Percentiles rank a stretch among this genome's conserved stretches.
Conservation (phyloP, 495 filamentous ascomycete species). For the Xylaria telfairii region DNA sequence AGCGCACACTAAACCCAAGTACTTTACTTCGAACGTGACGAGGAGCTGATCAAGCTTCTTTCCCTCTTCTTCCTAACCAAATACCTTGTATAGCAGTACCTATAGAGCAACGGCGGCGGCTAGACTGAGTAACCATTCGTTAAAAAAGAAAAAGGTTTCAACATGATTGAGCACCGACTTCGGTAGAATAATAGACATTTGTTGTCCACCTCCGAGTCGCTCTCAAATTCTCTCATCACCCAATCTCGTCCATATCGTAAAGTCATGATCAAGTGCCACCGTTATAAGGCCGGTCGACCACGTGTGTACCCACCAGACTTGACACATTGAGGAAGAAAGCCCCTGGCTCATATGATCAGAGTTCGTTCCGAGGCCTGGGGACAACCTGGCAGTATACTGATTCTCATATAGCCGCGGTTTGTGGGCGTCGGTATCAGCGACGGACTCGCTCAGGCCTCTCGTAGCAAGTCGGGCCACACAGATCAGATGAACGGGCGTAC, state of each 20-base stretch:
- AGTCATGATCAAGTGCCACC: slow-evolving; percentile 5
- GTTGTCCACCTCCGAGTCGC: not conserved
- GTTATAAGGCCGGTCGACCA: slow-evolving; percentile 8
- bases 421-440: not conserved
- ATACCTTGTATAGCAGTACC: not conserved
- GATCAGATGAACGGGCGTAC: not conserved
- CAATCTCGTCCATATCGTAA: not conserved
- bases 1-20: slow-evolving; percentile 2
- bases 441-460: not conserved
- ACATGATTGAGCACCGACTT: not conserved
- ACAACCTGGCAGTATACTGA: not conserved
- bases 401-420: not conserved
- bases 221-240: not conserved
- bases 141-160: too few species aligned
- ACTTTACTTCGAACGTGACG: too few species aligned
- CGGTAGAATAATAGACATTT: not conserved
- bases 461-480: not conserved
- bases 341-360: not conserved
- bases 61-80: not conserved
- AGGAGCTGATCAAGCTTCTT: not conserved
- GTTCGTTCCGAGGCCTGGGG: not conserved
- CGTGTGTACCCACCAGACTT: not conserved
- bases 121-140: not conserved
- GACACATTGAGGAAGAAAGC: not conserved
- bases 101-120: not conserved